Base-by-base conservation (phyloP, 2,329 filamentous ascomycete genomes). In the Alternaria brassicae region DNA sequence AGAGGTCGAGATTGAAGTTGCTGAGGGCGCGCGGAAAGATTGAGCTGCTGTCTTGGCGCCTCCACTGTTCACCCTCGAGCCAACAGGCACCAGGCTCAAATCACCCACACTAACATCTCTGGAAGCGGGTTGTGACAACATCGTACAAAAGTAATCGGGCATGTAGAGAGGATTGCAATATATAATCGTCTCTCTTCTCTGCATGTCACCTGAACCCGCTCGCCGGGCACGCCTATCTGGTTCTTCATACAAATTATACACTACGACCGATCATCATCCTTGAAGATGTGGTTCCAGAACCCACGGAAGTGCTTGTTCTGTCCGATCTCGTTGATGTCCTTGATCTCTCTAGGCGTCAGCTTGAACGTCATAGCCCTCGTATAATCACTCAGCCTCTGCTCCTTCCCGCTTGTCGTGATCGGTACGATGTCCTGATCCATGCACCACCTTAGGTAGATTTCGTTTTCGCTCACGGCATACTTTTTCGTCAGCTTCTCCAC, bases 361-460 rank as follows among this genome's bases (percentile, higher is more conserved):
- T 84, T 84, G 74, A 89, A 89, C 1, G 82, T 84, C 63, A 84
- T 77, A 2, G 78, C 79, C 21, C 84, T 77, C 61, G 88, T 68
- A 66, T 88, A 88, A 67, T 87, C 84, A 56, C 79, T 84, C 70
- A 89, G 63, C 15, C 86, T 79, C 62, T 85, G 81, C 74, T 88
- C 86, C 65, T 88, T 89, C 48, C 80, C 77, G 57, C 83, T 86
- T 3, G 87, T 89, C 6, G 86, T 88, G 58, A 89, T 82, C 0
- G 84, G 76, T 15, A 88, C 81, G 56, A 84, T 74, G 23, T 85
- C 86, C 67, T 86, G 85, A 64, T 89, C 86, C 50, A 89, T 81
- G 48, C 82, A 84, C 86, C 86, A 89, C 51, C 87, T 77, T 54
- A 89, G 69, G 50, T 81, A 75, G 53, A 89, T 82, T 73, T 89